Evolutionary conservation across 2,329 filamentous ascomycete genomes (phyloP).

Genomic region (Alternaria ethzedia): DNA sequence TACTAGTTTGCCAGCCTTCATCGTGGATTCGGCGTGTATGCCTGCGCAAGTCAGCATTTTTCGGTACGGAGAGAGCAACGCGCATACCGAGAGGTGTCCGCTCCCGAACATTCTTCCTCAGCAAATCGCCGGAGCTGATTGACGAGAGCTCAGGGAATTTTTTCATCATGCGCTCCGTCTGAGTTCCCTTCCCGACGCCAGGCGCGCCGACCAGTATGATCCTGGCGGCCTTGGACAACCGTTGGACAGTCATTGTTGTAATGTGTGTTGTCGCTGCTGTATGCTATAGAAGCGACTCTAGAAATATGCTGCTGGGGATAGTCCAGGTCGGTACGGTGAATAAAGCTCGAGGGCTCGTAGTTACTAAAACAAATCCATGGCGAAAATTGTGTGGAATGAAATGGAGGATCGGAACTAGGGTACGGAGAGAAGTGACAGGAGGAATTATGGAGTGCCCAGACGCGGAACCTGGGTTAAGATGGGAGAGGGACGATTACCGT

Average conservation of each 20-base stretch:
- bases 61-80: conserved; percentile 1
- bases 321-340: conserved; percentile 20
- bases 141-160: conserved; percentile 88
- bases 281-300: neutral
- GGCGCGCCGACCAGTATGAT: conserved; percentile 95
- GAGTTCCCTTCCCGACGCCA: conserved; percentile 96
- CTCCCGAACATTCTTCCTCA: conserved; percentile 90
- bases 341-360: conserved; percentile 27
- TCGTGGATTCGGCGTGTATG: conserved; percentile 86
- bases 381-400: neutral
- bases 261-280: neutral
- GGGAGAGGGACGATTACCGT: neutral
- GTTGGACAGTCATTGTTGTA: conserved; percentile 28
- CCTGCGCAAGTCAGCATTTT: conserved; percentile 60
- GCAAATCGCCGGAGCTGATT: conserved; percentile 91
- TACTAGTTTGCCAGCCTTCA: conserved; percentile 88
- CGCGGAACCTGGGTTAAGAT: neutral
- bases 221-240: conserved; percentile 72
- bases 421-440: neutral
- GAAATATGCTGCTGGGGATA: conserved; percentile 4
- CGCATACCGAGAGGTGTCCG: conserved; percentile 79
- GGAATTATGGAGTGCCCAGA: neutral
- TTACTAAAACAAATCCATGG: conserved; percentile 31
- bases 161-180: conserved; percentile 85
- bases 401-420: neutral